Evolutionary conservation across 257 asterid genomes (phyloP).

Genomic region (Agastache rugosa): DNA sequence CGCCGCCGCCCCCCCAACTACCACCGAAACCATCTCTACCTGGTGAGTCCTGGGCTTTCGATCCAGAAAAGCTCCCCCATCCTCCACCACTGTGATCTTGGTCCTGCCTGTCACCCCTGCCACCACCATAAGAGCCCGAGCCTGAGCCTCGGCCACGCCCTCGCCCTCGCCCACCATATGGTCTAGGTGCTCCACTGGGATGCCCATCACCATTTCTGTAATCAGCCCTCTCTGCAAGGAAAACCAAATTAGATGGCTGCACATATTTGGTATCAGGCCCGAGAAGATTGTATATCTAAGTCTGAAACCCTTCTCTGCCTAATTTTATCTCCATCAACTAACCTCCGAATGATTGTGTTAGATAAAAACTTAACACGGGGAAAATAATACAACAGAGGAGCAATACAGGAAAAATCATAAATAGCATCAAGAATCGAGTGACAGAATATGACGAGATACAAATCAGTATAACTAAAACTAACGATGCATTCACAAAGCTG

Average conservation of each 20-base stretch:
- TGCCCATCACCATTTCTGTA: constrained; percentile 65
- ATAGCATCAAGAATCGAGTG: constrained; percentile 7
- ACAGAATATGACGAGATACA: background rate
- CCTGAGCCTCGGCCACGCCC: constrained; percentile 59
- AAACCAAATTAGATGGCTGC: background rate
- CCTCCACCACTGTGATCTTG: constrained; percentile 51
- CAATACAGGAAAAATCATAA: background rate
- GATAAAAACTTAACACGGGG: no score
- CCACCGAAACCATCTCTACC: constrained; percentile 45
- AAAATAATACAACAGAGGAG: background rate
- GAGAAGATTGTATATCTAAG: no score
- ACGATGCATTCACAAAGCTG: background rate
- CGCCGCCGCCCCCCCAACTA: constrained; percentile 49
- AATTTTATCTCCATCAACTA: background rate
- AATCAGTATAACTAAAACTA: background rate
- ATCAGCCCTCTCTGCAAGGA: constrained; percentile 75
- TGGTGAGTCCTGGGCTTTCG: constrained; percentile 62
- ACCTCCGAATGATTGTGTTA: background rate
- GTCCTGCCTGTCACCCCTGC: constrained; percentile 59
- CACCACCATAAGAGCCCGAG: constrained; percentile 34
- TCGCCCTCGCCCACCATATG: constrained; percentile 56
- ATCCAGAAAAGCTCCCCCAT: constrained; percentile 63
- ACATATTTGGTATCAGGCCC: background rate
- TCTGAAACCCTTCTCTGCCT: background rate
- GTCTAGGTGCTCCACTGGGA: constrained; percentile 67